Conservation (phyloP, 371 early-diverging fungal species). For the Cokeromyces recurvatus region DNA sequence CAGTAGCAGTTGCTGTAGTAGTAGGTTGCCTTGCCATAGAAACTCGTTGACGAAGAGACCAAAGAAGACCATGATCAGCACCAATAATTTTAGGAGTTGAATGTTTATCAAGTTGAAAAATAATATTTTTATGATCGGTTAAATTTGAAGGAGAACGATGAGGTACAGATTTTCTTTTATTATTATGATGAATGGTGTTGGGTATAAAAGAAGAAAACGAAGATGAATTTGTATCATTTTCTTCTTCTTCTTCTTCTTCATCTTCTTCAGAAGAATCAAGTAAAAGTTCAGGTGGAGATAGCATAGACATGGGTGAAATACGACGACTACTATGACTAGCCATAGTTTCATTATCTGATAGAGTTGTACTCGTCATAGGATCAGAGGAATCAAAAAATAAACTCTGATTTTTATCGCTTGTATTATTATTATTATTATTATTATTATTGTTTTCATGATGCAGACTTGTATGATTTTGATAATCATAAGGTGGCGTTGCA, state of each 20-base stretch:
- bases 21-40: conserved; percentile 5
- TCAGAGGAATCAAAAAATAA: no score
- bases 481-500: conserved; percentile 26
- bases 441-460: no score
- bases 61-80: conserved; percentile 8
- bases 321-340: conserved; percentile 17
- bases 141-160: conserved; percentile 19
- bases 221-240: not conserved
- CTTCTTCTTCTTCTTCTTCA: conserved; percentile 7
- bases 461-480: conserved; percentile 6
- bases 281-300: conserved; percentile 33
- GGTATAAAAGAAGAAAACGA: not conserved
- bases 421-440: no score
- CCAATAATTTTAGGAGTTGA: conserved; percentile 1
- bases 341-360: no score
- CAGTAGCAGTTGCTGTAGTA: no score
- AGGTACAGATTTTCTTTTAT: conserved; percentile 15
- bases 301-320: conserved; percentile 17
- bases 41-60: conserved; percentile 19
- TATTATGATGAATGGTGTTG: not conserved
- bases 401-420: no score
- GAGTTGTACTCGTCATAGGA: no score
- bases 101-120: conserved; percentile 14
- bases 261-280: conserved; percentile 25
- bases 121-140: conserved; percentile 9